These are phyloP conservation scores for Linnemannia zychae DNA, from an alignment of 192 early-diverging fungal species.

Conservation along the genomic window DNA sequence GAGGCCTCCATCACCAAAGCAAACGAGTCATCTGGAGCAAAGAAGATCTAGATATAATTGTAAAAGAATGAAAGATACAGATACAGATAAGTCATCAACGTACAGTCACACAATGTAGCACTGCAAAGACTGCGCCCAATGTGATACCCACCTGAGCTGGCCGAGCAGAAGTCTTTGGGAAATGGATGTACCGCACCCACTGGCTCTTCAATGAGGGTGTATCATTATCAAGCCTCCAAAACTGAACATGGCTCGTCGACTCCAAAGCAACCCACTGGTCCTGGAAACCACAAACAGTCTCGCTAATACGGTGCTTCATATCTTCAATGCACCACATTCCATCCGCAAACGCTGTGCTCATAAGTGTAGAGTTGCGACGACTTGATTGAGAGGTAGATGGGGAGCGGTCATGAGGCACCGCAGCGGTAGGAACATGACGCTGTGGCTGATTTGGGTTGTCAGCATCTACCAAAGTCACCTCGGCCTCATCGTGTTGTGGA, in stretches of 20 bases:
- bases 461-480: not conserved
- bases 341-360: slow-evolving; percentile 18
- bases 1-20: slow-evolving; percentile 14
- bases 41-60: slow-evolving; percentile 11
- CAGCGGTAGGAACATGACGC: too few species aligned
- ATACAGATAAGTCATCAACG: not conserved
- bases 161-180: not conserved
- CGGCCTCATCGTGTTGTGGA: not conserved
- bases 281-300: slow-evolving; percentile 4
- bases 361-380: not conserved
- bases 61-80: too few species aligned
- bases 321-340: slow-evolving; percentile 41
- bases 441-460: not conserved
- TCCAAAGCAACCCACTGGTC: slow-evolving; percentile 28
- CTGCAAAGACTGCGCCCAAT: not conserved
- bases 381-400: not conserved
- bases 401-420: not conserved
- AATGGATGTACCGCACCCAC: slow-evolving; percentile 12
- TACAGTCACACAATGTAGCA: not conserved
- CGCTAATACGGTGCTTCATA: not conserved
- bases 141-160: slow-evolving; percentile 17
- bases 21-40: slow-evolving; percentile 30
- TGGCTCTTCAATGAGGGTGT: slow-evolving; percentile 13
- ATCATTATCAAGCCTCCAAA: slow-evolving; percentile 15
- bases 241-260: slow-evolving; percentile 16